phyloP scores from a whole-genome alignment of 768 basidiomycete species.

The Bullera alba region DNA sequence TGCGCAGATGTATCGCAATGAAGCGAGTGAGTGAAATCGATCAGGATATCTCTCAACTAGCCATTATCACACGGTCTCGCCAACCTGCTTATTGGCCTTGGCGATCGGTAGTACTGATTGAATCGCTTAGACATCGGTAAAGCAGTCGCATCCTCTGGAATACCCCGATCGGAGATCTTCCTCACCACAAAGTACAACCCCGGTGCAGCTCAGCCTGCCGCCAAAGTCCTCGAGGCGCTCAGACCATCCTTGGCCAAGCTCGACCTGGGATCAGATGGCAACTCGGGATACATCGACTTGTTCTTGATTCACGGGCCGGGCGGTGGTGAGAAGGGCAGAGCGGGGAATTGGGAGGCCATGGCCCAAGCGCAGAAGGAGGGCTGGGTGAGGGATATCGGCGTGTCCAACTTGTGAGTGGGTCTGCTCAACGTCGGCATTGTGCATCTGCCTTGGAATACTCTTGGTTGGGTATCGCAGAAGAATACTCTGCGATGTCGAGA shows the following conservation, averaged over 20 bases:
- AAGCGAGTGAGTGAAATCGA: conserved; percentile 7
- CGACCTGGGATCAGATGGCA: no score
- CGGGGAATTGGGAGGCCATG: conserved; percentile 32
- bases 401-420: conserved; percentile 41
- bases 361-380: conserved; percentile 33
- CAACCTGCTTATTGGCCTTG: not conserved
- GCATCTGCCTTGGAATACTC: no score
- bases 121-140: conserved; percentile 13
- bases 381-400: conserved; percentile 41
- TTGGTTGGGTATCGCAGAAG: no score
- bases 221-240: not conserved
- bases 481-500: not conserved
- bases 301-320: conserved; percentile 43
- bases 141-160: conserved; percentile 1
- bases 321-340: conserved; percentile 36
- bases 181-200: conserved; percentile 17
- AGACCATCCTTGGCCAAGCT: not conserved
- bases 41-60: no score
- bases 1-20: conserved; percentile 2
- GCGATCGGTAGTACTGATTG: no score
- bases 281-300: conserved; percentile 37
- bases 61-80: not conserved
- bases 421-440: not conserved
- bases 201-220: no score
- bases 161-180: conserved; percentile 15